Base-by-base conservation (phyloP, 2,329 filamentous ascomycete species). In the Fusarium clavum region DNA sequence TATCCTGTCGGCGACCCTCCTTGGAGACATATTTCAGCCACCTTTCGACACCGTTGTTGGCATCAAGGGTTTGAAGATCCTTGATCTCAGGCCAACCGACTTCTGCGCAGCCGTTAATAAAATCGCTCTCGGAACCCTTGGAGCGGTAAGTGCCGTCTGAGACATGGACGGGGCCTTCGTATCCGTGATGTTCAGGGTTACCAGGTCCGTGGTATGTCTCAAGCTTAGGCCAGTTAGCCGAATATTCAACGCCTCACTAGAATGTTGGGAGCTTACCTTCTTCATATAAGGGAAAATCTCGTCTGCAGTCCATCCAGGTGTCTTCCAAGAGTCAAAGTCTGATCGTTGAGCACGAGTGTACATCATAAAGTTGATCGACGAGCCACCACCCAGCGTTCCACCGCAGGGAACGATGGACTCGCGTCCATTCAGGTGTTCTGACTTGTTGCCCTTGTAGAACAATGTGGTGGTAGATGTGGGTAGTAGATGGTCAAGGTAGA, bases 1-100 rank as follows among this genome's bases (percentile, higher is more conserved):
- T 79, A 69, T 90, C 88, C 72, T 89, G 87, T n/a, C 88, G 83
- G 44, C 80, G 80, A 18, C 87, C 87, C 4, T 87, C 83, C 0
- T 69, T 73, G 1, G 61, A 73, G 8, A 88, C 81, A 64, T 86
- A 88, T 71, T 75, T 12, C 49, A 71, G 38, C 77, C 73, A 62
- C 57, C 80, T 48, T 72, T 77, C 61, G 61, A 79, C 65, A 12
- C 70, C 77, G 20, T 79, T 79, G 49, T 73, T 73, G 52, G 79
- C 63, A 1, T 86, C 81, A 0, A 90, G 78, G 51, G 83, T 81
- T 52, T 89, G 83, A 20, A 89, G 60, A 66, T 91, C 87, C 16
- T 81, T 76, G n/a, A 87, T 78, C 66, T 88, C 82, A 0, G 81
- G 80, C 72, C 84, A 85, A 3, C 87, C 88, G 11, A 85, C 75